These are phyloP conservation scores for Tolypocladium endophyticum DNA, from an alignment of 2,329 filamentous ascomycete genomes.

Conservation along the genomic window DNA sequence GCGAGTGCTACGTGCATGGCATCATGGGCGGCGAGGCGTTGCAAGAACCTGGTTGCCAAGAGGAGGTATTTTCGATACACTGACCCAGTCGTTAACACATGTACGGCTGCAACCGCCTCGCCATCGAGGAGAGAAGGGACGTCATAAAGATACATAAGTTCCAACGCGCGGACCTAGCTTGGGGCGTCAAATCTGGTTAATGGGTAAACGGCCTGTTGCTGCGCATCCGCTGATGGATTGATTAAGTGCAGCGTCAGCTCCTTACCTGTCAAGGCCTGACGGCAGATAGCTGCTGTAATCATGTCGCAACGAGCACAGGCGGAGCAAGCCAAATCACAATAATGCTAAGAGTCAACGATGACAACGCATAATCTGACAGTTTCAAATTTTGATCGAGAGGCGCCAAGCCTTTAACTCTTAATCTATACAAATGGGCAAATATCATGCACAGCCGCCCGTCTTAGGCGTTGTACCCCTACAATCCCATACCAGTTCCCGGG, in stretches of 20 bases:
- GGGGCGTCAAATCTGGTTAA: too few relatives aligned
- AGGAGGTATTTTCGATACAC: conserved; percentile 19
- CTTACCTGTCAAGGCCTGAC: neutral
- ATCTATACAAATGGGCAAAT: conserved; percentile 3
- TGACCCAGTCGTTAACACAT: conserved; percentile 1
- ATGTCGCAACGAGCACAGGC: neutral
- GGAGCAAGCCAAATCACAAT: neutral
- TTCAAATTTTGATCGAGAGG: neutral
- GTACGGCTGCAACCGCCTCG: neutral
- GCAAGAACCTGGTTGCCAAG: conserved; percentile 7
- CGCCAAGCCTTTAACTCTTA: conserved; percentile 2
- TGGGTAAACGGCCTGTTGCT: neutral
- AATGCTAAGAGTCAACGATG: neutral
- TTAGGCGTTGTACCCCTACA: neutral
- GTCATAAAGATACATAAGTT: too few relatives aligned
- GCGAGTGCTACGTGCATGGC: conserved; percentile 26
- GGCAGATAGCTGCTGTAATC: neutral
- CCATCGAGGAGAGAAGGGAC: neutral
- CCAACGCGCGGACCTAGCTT: too few relatives aligned
- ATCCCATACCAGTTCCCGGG: neutral
- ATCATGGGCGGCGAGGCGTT: conserved; percentile 24
- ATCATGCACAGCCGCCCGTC: neutral
- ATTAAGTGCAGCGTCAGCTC: too few relatives aligned
- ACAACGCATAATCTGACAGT: neutral
- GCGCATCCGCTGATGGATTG: neutral